phyloP scores from a whole-genome alignment of 148 eudicot genomes.

The Chenopodium suecicum region DNA sequence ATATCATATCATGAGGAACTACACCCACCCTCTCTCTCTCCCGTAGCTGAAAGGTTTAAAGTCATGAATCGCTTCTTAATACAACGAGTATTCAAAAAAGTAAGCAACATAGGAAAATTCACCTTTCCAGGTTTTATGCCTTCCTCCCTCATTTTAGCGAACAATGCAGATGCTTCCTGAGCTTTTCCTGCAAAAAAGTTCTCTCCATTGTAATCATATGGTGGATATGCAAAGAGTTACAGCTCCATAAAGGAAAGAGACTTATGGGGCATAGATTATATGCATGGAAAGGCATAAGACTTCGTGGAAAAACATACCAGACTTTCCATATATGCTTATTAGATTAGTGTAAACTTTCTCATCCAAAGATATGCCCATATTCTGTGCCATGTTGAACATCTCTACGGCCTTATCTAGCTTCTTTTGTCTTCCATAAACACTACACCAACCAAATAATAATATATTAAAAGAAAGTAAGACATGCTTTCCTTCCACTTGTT shows the following conservation, averaged over 20 bases:
- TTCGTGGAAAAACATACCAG: conserved; percentile 42
- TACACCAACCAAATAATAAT: conserved; percentile 35
- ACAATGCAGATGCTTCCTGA: conserved; percentile 64
- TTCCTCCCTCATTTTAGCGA: conserved; percentile 68
- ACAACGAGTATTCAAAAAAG: not conserved
- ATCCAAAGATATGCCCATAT: conserved; percentile 58
- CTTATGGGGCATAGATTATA: not conserved
- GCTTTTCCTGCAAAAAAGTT: conserved; percentile 53
- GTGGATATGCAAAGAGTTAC: not conserved
- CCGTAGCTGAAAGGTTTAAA: not conserved
- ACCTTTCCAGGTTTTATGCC: conserved; percentile 92
- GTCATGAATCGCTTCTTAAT: not conserved
- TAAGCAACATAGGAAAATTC: conserved; percentile 5
- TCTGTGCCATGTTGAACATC: conserved; percentile 61
- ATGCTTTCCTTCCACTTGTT: not conserved
- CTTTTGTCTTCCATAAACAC: conserved; percentile 76
- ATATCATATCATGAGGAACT: too few relatives aligned
- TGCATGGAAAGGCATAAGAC: not conserved
- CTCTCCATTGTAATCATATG: not conserved
- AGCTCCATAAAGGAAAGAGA: not conserved
- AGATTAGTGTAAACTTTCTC: conserved; percentile 82
- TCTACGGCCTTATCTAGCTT: conserved; percentile 70
- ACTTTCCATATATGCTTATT: conserved; percentile 71
- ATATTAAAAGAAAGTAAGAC: conserved; percentile 10
- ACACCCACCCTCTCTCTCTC: not conserved